phyloP scores from a whole-genome alignment of 192 early-diverging fungal genomes.

The Backusella sp. region DNA sequence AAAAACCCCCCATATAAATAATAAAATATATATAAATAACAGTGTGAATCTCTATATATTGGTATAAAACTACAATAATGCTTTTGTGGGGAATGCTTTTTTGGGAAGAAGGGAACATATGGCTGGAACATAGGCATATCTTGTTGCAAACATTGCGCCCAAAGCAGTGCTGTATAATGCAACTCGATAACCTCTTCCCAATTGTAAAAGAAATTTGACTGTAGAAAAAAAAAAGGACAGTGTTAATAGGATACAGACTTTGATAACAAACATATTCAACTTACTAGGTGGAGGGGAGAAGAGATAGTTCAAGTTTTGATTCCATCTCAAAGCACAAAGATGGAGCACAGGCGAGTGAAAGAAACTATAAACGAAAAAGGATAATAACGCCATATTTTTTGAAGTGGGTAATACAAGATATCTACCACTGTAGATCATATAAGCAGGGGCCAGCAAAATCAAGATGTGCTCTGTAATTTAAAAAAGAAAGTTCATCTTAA shows the following conservation, averaged over 20 bases:
- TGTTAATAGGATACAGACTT: neutral
- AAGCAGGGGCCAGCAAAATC: slow-evolving; percentile 43
- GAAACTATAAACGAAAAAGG: slow-evolving; percentile 50
- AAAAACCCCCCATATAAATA: neutral
- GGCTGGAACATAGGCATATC: slow-evolving; percentile 23
- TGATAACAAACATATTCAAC: neutral
- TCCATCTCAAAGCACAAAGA: slow-evolving; percentile 41
- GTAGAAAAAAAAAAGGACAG: neutral
- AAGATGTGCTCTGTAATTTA: slow-evolving; percentile 43
- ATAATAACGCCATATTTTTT: slow-evolving; percentile 44
- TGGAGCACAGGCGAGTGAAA: slow-evolving; percentile 50
- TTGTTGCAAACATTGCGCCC: slow-evolving; percentile 26
- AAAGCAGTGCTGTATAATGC: slow-evolving; percentile 27
- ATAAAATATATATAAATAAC: neutral
- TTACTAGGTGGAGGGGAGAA: slow-evolving; percentile 54
- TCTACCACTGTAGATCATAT: slow-evolving; percentile 53
- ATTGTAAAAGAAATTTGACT: slow-evolving; percentile 24
- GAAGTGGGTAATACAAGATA: slow-evolving; percentile 51
- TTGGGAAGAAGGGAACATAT: slow-evolving; percentile 16
- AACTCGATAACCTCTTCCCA: slow-evolving; percentile 26
- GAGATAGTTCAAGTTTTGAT: slow-evolving; percentile 52
- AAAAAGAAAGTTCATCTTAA: neutral
- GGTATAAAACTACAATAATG: neutral
- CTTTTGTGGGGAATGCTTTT: neutral
- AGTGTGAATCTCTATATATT: neutral